phyloP scores from a whole-genome alignment of 495 filamentous ascomycete species.

The Staphylotrichum longicolle region DNA sequence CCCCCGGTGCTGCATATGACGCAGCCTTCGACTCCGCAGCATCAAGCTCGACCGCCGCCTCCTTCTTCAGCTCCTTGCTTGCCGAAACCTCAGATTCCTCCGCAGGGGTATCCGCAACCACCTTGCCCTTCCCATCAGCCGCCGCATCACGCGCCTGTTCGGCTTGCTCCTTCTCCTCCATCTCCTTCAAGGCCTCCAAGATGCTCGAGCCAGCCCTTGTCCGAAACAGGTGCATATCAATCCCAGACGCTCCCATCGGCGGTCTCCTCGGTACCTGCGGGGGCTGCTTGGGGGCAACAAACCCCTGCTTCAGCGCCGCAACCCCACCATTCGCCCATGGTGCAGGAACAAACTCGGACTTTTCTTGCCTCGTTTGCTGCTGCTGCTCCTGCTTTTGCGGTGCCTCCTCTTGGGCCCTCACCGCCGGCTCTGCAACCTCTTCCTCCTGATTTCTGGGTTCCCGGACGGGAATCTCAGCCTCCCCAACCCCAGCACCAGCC shows the following conservation, averaged over 20 bases:
- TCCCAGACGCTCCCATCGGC: constrained; percentile 8
- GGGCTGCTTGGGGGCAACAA: constrained; percentile 11
- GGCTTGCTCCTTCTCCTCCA: background rate
- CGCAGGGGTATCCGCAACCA: background rate
- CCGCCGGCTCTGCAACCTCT: background rate
- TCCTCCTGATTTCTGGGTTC: background rate
- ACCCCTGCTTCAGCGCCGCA: constrained; percentile 12
- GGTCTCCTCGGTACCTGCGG: constrained; percentile 8
- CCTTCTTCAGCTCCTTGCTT: too few relatives aligned
- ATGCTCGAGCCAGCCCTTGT: constrained; percentile 37
- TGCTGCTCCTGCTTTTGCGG: background rate
- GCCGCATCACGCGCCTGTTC: background rate
- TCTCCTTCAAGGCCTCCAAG: constrained; percentile 29
- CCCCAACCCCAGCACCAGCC: background rate
- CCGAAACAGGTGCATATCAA: constrained; percentile 42
- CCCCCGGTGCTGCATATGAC: background rate
- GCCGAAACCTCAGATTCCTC: background rate
- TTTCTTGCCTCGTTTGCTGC: background rate
- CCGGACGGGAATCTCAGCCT: background rate
- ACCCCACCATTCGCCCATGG: constrained; percentile 21
- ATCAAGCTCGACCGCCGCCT: background rate
- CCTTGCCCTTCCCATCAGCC: background rate
- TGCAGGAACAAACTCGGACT: constrained; percentile 11
- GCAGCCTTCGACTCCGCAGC: background rate
- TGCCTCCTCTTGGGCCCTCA: too few relatives aligned